phyloP scores from a whole-genome alignment of 176 grass and related monocot genomes.

The Carex scoparia region DNA sequence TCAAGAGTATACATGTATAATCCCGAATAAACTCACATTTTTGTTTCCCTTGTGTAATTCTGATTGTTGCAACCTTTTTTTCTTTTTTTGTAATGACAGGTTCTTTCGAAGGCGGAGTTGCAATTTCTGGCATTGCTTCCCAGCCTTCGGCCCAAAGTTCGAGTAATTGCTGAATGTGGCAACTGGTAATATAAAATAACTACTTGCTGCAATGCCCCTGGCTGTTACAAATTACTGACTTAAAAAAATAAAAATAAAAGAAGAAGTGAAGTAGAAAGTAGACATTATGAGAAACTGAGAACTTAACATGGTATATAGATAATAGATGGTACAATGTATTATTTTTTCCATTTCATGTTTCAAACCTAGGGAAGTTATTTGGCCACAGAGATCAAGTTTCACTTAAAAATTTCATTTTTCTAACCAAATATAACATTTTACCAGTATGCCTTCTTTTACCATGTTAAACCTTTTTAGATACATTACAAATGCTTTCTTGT shows the following conservation, averaged over 20 bases:
- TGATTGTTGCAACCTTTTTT: neutral
- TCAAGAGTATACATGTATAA: too few species aligned
- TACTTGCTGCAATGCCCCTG: neutral
- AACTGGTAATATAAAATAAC: conserved; percentile 50
- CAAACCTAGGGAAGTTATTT: neutral
- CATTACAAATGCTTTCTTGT: neutral
- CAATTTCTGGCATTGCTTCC: conserved; percentile 88
- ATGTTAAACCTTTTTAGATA: neutral
- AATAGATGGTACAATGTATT: neutral
- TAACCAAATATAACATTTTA: neutral
- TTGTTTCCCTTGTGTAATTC: neutral
- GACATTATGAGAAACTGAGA: neutral
- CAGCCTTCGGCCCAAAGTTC: conserved; percentile 70
- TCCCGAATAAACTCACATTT: too few species aligned
- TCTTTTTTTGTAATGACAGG: conserved; percentile 23
- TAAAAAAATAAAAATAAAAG: neutral
- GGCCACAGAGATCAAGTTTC: neutral
- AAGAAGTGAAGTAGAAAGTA: neutral
- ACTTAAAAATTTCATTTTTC: neutral
- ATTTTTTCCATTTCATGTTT: neutral
- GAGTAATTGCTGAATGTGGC: conserved; percentile 65
- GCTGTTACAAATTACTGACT: neutral
- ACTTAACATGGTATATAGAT: neutral
- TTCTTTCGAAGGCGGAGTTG: conserved; percentile 84
- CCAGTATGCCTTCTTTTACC: neutral